These are phyloP conservation scores for Colletotrichum coccodes DNA, from an alignment of 2,329 filamentous ascomycete genomes.

Conservation along the genomic window DNA sequence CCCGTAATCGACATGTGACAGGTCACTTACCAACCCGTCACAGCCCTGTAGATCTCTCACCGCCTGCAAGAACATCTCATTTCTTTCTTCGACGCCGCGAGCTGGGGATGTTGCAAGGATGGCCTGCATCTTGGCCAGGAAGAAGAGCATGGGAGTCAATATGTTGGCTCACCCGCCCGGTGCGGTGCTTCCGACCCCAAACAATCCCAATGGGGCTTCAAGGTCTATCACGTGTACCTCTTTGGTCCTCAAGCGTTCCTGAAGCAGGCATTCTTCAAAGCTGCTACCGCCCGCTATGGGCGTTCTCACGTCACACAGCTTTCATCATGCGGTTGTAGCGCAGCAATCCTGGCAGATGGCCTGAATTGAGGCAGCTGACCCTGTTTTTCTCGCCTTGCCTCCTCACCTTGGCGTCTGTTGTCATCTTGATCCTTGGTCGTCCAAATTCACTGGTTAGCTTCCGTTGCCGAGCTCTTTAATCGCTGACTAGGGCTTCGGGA, in stretches of 20 bases:
- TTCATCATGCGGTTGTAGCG: neutral
- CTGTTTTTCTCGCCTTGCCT: neutral
- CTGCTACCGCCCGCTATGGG: neutral
- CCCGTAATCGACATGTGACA: conserved; percentile 21
- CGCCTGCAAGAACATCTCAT: conserved; percentile 14
- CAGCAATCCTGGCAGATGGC: neutral
- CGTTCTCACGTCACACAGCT: conserved; percentile 14
- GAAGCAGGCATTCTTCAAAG: conserved; percentile 19
- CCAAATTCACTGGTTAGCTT: neutral
- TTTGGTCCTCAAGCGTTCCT: neutral
- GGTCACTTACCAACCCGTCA: conserved; percentile 20
- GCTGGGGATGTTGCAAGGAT: neutral
- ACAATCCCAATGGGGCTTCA: neutral
- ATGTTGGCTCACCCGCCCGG: conserved; percentile 1
- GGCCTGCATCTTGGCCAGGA: neutral
- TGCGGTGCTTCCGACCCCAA: neutral
- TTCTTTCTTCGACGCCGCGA: neutral
- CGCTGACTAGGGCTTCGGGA: conserved; percentile 5
- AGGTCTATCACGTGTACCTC: neutral
- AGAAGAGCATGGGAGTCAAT: neutral
- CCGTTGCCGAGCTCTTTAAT: neutral
- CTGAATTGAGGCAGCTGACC: neutral
- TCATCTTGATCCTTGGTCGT: neutral
- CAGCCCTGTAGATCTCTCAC: conserved; percentile 31
- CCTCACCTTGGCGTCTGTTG: neutral